Percentiles rank a stretch among this genome's conserved stretches.
Conservation (phyloP, 768 basidiomycete genomes). For the Clitopilus passeckerianus region DNA sequence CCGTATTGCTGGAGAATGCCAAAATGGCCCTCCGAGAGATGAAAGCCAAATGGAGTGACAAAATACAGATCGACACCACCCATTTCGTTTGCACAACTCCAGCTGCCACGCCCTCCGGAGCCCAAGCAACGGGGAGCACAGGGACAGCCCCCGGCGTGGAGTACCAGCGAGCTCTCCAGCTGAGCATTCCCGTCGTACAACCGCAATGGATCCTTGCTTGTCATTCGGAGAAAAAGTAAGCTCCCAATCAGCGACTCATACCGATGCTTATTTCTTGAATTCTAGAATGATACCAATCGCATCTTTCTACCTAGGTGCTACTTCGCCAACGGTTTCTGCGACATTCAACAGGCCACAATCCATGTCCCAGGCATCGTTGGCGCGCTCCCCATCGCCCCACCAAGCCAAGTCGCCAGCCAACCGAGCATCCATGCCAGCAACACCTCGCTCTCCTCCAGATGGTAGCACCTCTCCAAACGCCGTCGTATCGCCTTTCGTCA, state of each 20-base stretch:
- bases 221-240: constrained; percentile 76
- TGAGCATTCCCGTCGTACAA: constrained; percentile 92
- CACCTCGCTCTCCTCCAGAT: constrained; percentile 41
- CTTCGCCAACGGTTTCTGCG: constrained; percentile 35
- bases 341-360: constrained; percentile 55
- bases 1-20: constrained; percentile 70
- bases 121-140: constrained; percentile 46
- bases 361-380: constrained; percentile 65
- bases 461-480: constrained; percentile 3
- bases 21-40: constrained; percentile 80
- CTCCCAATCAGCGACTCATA: not conserved
- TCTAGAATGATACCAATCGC: constrained; percentile 84
- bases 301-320: constrained; percentile 73
- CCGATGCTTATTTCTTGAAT: not conserved
- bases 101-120: constrained; percentile 57
- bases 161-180: constrained; percentile 91
- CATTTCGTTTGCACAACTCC: constrained; percentile 97
- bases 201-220: constrained; percentile 95
- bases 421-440: constrained; percentile 66
- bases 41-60: constrained; percentile 86
- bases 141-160: constrained; percentile 70
- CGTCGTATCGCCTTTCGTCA: constrained; percentile 32
- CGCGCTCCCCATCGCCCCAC: constrained; percentile 34
- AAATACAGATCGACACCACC: constrained; percentile 96
- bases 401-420: constrained; percentile 32